phyloP scores from a whole-genome alignment of 2,329 filamentous ascomycete genomes.

The Mollisiaceae sp. region DNA sequence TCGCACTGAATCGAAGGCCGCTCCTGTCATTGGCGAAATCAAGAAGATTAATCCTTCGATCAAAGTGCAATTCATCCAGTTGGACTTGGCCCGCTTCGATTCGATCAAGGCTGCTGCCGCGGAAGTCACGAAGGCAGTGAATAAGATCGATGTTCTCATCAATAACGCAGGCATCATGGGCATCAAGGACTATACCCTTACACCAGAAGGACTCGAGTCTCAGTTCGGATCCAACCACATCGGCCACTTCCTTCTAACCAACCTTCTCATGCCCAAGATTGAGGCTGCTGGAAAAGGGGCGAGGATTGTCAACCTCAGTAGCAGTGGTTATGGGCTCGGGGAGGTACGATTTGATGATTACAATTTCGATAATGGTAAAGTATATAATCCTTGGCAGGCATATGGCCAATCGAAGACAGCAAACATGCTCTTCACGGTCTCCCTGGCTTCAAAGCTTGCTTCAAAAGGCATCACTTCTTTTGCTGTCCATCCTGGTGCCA shows the following conservation, averaged over 20 bases:
- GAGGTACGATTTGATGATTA: constrained; percentile 44
- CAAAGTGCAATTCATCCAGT: constrained; percentile 10
- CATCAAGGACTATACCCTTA: constrained; percentile 12
- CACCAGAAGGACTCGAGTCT: constrained; percentile 23
- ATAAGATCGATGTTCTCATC: constrained; percentile 48
- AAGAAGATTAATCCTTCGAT: constrained; percentile 12
- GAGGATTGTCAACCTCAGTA: constrained; percentile 34
- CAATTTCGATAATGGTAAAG: constrained; percentile 33
- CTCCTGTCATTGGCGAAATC: constrained; percentile 16
- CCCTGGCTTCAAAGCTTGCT: constrained; percentile 35
- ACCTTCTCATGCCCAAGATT: constrained; percentile 24
- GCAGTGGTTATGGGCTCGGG: constrained; percentile 44
- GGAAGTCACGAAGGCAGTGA: constrained; percentile 42
- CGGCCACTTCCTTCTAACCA: constrained; percentile 31
- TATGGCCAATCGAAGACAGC: constrained; percentile 46
- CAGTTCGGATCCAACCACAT: constrained; percentile 29
- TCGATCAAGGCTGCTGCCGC: constrained; percentile 47
- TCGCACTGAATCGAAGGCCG: constrained; percentile 14
- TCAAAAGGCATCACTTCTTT: constrained; percentile 36
- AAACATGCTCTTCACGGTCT: constrained; percentile 44
- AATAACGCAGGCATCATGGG: constrained; percentile 34
- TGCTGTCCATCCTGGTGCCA: constrained; percentile 39
- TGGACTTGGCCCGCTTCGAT: constrained; percentile 47
- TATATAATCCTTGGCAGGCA: constrained; percentile 42
- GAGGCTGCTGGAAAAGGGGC: constrained; percentile 4